Conservation (phyloP, 2,329 filamentous ascomycete species). For the Lasiodiplodia sp. region DNA sequence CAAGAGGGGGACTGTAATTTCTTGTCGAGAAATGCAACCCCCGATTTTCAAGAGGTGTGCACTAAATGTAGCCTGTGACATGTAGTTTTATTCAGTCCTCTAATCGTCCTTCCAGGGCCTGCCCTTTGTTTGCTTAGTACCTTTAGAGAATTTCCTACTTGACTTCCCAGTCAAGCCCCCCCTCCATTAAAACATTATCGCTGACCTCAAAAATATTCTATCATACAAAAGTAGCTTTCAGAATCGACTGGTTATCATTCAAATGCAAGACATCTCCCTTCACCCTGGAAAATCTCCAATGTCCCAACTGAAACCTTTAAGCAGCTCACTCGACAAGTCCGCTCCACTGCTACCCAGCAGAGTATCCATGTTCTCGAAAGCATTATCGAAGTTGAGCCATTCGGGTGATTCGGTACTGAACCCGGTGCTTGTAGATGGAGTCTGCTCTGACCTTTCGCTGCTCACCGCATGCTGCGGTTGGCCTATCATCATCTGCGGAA, state of each 20-base stretch:
- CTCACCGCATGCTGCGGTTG: slow-evolving; percentile 45
- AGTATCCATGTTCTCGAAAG: slow-evolving; percentile 51
- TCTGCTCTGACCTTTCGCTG: slow-evolving; percentile 43
- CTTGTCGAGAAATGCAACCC: too few relatives aligned
- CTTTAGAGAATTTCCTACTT: too few relatives aligned
- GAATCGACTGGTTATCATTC: neutral
- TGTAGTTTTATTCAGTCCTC: too few relatives aligned
- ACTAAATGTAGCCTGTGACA: too few relatives aligned
- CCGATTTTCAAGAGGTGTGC: too few relatives aligned
- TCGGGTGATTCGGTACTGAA: slow-evolving; percentile 46
- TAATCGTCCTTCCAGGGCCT: too few relatives aligned
- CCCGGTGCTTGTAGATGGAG: neutral
- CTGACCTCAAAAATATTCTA: too few relatives aligned
- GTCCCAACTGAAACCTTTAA: slow-evolving; percentile 47
- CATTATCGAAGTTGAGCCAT: slow-evolving; percentile 49
- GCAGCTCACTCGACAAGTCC: slow-evolving; percentile 46
- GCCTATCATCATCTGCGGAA: slow-evolving; percentile 19
- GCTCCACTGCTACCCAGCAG: slow-evolving; percentile 43
- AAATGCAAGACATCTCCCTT: neutral
- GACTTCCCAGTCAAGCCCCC: too few relatives aligned
- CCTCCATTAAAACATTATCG: too few relatives aligned
- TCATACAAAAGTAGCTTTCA: too few relatives aligned
- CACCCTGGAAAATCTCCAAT: slow-evolving; percentile 8
- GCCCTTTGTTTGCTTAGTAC: too few relatives aligned
- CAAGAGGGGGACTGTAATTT: too few relatives aligned